Evolutionary conservation across 2,329 filamentous ascomycete genomes (phyloP).

Genomic region (Pseudogymnoascus sp.): DNA sequence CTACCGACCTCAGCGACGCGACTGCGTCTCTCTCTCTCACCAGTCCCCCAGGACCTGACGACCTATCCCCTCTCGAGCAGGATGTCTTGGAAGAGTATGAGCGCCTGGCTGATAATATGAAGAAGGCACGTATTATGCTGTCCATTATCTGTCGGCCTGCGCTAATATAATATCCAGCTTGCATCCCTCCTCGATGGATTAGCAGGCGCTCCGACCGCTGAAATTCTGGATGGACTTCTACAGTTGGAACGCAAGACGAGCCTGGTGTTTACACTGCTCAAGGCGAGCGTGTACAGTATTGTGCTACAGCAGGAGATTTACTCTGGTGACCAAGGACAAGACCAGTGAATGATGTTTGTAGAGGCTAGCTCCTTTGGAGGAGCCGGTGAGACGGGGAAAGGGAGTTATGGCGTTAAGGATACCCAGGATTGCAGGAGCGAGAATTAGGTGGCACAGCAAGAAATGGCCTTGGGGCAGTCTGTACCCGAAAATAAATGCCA

Average conservation of each 20-base stretch:
- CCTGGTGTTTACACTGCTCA: slow-evolving; percentile 88
- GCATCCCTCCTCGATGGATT: slow-evolving; percentile 54
- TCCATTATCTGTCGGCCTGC: neutral
- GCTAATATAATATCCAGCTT: slow-evolving; percentile 37
- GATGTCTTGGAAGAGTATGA: slow-evolving; percentile 94
- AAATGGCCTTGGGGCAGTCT: neutral
- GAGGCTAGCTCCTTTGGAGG: neutral
- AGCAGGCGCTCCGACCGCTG: slow-evolving; percentile 63
- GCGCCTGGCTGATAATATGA: slow-evolving; percentile 79
- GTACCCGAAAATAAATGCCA: neutral
- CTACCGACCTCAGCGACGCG: slow-evolving; percentile 15
- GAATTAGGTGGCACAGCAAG: neutral
- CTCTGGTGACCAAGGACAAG: slow-evolving; percentile 46
- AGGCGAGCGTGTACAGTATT: slow-evolving; percentile 98
- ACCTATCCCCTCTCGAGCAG: slow-evolving; percentile 76
- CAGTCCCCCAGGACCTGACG: slow-evolving; percentile 30
- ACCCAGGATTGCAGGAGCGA: neutral
- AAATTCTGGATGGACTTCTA: slow-evolving; percentile 77
- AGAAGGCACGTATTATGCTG: slow-evolving; percentile 51
- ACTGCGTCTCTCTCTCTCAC: slow-evolving; percentile 11
- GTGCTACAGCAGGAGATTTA: slow-evolving; percentile 95
- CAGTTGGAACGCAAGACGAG: slow-evolving; percentile 91
- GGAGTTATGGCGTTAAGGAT: slow-evolving; percentile 4
- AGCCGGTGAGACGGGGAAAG: neutral
- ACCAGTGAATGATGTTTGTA: slow-evolving; percentile 18